Base-by-base conservation (phyloP, 192 early-diverging fungal species). In the Backusella parvicylindrica region DNA sequence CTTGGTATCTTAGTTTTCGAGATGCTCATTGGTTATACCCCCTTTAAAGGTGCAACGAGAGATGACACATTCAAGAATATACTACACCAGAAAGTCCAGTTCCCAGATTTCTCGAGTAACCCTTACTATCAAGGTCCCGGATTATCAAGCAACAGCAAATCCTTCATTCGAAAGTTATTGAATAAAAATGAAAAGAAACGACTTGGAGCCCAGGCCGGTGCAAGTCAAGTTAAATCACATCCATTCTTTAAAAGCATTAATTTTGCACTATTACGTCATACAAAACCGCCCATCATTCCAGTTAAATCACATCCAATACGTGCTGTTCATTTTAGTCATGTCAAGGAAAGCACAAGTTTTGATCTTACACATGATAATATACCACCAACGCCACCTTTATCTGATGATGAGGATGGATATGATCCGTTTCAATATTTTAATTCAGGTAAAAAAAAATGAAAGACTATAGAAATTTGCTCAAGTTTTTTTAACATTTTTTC, bases 221-320 rank as follows among this genome's bases (percentile, higher is more conserved):
- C 97, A 0, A 87, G 92, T 7, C 97, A 99, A 79, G 90, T 99
- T 43, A 99, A 99, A 82, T 81, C 83, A 32, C 96, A 99, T 75
- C 80, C 90, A 33, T 98, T 94, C 77, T 99, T 99, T 82, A 93
- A 92, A 75, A 88, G 83, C 67, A 88, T 95, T 30, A 94, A 95
- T 47, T 99, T 97, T 95, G 97, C 96, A 0, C 84, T 98, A 32
- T 78, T 99, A 69, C 86, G 96, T 43, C 91, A 98, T 85, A 80
- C 86, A 71, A 37, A 66, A 33, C 96, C 96, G 37, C 96, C 96
- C 8, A 96, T 98, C 68, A 82, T 95, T 40, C 95, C 95, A 1
- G 50, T 73, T 1, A 71, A 43, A 16, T 36, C 66, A 8, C 73
- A 68, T 28, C 50, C 72, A 26, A 68, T 73, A 21, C 72, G 74